A percentile compares a stretch with the other conserved stretches of the same genome.
Conservation (phyloP, 805 yeast species). For the Maudiozyma pseudohumilis region DNA sequence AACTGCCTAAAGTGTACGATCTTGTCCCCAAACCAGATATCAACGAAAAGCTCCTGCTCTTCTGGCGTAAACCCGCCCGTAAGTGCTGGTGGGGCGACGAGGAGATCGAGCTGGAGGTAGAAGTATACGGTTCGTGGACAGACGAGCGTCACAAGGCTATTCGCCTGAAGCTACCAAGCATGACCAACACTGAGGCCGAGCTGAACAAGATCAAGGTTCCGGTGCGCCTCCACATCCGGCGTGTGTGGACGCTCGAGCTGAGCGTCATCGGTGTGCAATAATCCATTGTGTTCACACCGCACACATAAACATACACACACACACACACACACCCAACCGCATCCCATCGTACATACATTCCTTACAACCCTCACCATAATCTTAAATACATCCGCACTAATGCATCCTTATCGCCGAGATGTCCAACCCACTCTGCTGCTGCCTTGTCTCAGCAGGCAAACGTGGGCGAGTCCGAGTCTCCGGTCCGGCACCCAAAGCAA, state of each 20-base stretch:
- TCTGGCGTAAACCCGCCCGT: conserved; percentile 97
- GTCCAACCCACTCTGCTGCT: too few species aligned
- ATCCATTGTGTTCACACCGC: background rate
- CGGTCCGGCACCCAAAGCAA: too few species aligned
- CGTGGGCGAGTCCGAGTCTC: too few species aligned
- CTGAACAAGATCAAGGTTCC: conserved; percentile 25
- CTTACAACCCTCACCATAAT: too few species aligned
- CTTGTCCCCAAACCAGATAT: conserved; percentile 29
- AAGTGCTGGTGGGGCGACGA: conserved; percentile 96
- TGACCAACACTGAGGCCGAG: conserved; percentile 8
- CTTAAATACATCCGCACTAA: too few species aligned
- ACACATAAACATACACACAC: background rate
- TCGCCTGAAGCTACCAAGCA: conserved; percentile 11
- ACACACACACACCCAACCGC: background rate
- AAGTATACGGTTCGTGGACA: conserved; percentile 22
- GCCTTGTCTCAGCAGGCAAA: too few species aligned
- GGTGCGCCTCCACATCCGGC: conserved; percentile 71
- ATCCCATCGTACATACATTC: background rate
- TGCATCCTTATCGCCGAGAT: too few species aligned
- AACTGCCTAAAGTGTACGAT: conserved; percentile 23
- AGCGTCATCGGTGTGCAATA: conserved; percentile 73
- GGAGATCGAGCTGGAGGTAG: conserved; percentile 35
- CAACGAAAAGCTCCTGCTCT: conserved; percentile 61
- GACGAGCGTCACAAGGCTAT: conserved; percentile 8
- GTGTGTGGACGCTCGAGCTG: conserved; percentile 95